phyloP scores from a whole-genome alignment of 768 basidiomycete species.

The Rhizopogon vulgaris region DNA sequence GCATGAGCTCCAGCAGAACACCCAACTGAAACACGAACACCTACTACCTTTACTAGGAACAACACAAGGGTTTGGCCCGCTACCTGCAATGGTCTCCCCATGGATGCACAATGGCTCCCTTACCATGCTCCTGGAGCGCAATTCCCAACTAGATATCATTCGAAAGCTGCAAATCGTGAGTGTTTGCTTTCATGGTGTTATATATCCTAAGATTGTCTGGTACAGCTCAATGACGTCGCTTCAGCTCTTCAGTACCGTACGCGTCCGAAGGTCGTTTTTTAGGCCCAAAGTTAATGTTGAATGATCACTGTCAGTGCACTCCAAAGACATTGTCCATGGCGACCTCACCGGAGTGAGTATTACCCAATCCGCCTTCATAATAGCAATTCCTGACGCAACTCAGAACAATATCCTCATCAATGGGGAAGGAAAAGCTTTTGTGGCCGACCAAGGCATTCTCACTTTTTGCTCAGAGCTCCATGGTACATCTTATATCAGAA shows the following conservation, averaged over 20 bases:
- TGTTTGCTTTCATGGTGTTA: neutral
- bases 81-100: constrained; percentile 17
- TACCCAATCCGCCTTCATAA: too few relatives aligned
- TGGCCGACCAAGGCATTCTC: constrained; percentile 38
- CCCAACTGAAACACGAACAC: constrained; percentile 13
- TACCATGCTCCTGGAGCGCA: constrained; percentile 2
- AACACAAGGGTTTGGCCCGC: constrained; percentile 18
- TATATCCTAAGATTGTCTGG: neutral
- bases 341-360: constrained; percentile 25
- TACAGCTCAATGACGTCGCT: constrained; percentile 2
- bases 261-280: neutral
- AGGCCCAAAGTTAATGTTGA: neutral
- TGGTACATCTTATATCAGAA: constrained; percentile 16
- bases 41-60: constrained; percentile 31
- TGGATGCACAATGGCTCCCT: constrained; percentile 14
- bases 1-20: constrained; percentile 24
- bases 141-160: constrained; percentile 5
- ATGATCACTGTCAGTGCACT: neutral
- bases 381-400: neutral
- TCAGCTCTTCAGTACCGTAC: constrained; percentile 1
- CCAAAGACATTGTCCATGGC: constrained; percentile 21
- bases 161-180: constrained; percentile 11
- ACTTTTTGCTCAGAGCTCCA: constrained; percentile 30
- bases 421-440: neutral
- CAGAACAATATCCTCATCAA: constrained; percentile 3